Base-by-base conservation (phyloP, 192 early-diverging fungal genomes). In the Anaeromyces robustus region DNA sequence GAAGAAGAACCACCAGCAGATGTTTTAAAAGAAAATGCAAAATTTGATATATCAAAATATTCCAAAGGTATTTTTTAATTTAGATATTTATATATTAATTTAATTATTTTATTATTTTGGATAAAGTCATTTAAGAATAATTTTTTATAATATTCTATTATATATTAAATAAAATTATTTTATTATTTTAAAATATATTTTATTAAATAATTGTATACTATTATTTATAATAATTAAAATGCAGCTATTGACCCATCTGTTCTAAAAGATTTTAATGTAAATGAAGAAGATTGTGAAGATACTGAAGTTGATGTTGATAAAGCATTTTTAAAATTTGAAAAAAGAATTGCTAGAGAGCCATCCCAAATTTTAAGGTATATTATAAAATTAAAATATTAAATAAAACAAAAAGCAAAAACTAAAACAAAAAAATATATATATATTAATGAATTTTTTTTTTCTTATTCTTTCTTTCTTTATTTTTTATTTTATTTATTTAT, bases 261-360 rank as follows among this genome's bases (percentile, higher is more conserved):
- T 78, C 37, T 80, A 30, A 78, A 77, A 80, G 30, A 79, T 41
- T 79, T 79, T 11, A 79, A 30, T 30, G 80, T 37, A n/a, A 43
- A 43, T 78, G 52, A 43, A 30, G 92, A 92, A 78, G 83, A 86
- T 30, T 88, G 86, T 41, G 94, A 93, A 83, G 94, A 96, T 82
- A 93, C 94, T 14, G 86, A 90, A 77, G 92, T 93, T 1, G 93
- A 92, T 37, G 96, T 99, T 4, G 97, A 99, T 84, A 86, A 90
- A 29, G 92, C 92, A 0, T 99, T 99, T 86, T 82, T 99, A 81
- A 85, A 90, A 82, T 99, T 98, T 86, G 95, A 99, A 84, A 92
- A 92, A 82, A 90, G 92, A 32, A 87, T 96, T 16, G 86, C 89
- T 30, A 78, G 88, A n/a, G 88, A 90, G 77, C 93, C 96, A 0